Percentiles rank a stretch among this genome's conserved stretches.
Evolutionary conservation across 345 rosid species (phyloP).

Genomic region (Geranium brycei): DNA sequence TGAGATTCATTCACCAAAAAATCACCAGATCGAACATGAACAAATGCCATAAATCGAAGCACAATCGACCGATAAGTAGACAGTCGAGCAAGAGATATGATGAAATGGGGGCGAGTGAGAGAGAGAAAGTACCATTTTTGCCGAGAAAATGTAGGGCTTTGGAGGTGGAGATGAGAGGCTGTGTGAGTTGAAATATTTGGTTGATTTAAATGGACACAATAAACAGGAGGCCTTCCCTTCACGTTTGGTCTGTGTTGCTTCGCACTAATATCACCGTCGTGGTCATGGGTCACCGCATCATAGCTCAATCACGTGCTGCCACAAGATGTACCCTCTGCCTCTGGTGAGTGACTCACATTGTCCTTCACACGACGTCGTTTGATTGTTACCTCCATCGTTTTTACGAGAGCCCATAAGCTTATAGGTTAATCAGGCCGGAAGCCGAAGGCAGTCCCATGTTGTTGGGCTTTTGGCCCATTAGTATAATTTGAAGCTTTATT

Average conservation of each 20-base stretch:
- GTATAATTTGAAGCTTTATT: too few relatives aligned
- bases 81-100: neutral
- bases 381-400: too few relatives aligned
- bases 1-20: neutral
- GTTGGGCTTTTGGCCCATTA: too few relatives aligned
- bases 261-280: neutral
- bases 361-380: too few relatives aligned
- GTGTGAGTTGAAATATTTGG: neutral
- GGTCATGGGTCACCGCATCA: neutral
- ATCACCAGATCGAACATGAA: neutral
- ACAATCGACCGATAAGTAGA: too few relatives aligned
- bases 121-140: neutral
- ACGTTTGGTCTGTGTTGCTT: neutral
- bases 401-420: too few relatives aligned
- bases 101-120: neutral
- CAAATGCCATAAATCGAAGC: neutral
- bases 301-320: neutral
- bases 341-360: too few relatives aligned
- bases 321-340: too few relatives aligned
- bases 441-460: too few relatives aligned
- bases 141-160: neutral
- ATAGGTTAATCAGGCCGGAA: too few relatives aligned
- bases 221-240: neutral
- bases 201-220: neutral
- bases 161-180: neutral